Percentiles rank a stretch among this genome's conserved stretches.
phyloP scores from a whole-genome alignment of 306 rosid genomes.

The Lathyrus tuberosus region DNA sequence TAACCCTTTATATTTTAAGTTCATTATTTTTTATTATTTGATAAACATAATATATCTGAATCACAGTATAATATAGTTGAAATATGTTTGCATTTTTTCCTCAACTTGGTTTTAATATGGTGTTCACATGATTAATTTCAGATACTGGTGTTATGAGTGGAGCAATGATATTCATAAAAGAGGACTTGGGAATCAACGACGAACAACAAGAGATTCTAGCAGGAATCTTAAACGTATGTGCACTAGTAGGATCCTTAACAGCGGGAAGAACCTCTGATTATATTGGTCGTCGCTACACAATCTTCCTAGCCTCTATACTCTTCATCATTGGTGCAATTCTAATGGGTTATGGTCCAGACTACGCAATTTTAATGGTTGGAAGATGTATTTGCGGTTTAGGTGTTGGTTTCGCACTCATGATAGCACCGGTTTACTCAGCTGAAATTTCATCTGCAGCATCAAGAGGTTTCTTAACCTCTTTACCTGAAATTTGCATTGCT shows the following conservation, averaged over 20 bases:
- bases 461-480: constrained; percentile 66
- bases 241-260: constrained; percentile 59
- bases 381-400: constrained; percentile 78
- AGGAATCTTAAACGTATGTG: constrained; percentile 76
- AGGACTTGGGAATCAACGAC: constrained; percentile 71
- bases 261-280: constrained; percentile 81
- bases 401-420: constrained; percentile 81
- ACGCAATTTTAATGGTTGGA: constrained; percentile 58
- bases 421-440: constrained; percentile 86
- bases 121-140: constrained; percentile 25
- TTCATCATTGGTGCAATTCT: constrained; percentile 71
- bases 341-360: constrained; percentile 86
- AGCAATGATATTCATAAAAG: constrained; percentile 84
- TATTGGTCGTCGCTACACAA: constrained; percentile 86
- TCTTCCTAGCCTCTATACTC: constrained; percentile 52
- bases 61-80: too few relatives aligned
- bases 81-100: too few relatives aligned
- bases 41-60: too few relatives aligned
- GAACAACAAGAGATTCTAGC: constrained; percentile 71
- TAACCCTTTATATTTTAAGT: too few relatives aligned
- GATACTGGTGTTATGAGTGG: constrained; percentile 98
- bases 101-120: too few relatives aligned
- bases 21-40: too few relatives aligned
- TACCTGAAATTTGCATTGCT: constrained; percentile 78
- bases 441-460: constrained; percentile 73